Conservation (phyloP, 2,329 filamentous ascomycete genomes). For the Phaeosphaeria sp. region DNA sequence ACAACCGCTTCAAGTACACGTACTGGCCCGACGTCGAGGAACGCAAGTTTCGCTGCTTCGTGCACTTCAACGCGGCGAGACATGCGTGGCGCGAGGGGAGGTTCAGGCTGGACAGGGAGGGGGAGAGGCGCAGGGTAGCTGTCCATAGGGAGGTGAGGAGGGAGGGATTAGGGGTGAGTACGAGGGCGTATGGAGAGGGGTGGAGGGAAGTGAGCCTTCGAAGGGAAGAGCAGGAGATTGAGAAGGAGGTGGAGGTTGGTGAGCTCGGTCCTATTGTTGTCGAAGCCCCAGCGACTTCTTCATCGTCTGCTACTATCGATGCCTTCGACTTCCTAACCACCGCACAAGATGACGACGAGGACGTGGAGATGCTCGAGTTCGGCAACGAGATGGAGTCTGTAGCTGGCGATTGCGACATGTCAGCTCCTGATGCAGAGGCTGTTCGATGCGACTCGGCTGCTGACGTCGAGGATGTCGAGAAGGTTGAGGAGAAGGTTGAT, state of each 20-base stretch:
- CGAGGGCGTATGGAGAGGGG: not conserved
- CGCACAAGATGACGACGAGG: not conserved
- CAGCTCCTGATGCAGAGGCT: not conserved
- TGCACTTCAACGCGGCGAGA: slow-evolving; percentile 2
- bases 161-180: not conserved
- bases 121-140: not conserved
- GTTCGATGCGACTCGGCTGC: not conserved
- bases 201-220: too few relatives aligned
- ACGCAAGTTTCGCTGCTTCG: slow-evolving; percentile 3
- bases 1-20: slow-evolving; percentile 2
- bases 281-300: not conserved
- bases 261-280: not conserved
- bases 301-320: not conserved
- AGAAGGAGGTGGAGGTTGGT: not conserved
- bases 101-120: not conserved
- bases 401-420: not conserved
- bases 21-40: slow-evolving; percentile 5
- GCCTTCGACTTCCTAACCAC: not conserved
- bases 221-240: too few relatives aligned
- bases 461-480: not conserved
- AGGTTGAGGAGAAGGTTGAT: slow-evolving; percentile 4
- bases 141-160: not conserved
- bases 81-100: not conserved
- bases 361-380: not conserved
- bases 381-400: not conserved